Evolutionary conservation across 495 filamentous ascomycete genomes (phyloP), one percentile per base, ranked within the genome.

Genomic region (Elaphomyces granulatus): DNA sequence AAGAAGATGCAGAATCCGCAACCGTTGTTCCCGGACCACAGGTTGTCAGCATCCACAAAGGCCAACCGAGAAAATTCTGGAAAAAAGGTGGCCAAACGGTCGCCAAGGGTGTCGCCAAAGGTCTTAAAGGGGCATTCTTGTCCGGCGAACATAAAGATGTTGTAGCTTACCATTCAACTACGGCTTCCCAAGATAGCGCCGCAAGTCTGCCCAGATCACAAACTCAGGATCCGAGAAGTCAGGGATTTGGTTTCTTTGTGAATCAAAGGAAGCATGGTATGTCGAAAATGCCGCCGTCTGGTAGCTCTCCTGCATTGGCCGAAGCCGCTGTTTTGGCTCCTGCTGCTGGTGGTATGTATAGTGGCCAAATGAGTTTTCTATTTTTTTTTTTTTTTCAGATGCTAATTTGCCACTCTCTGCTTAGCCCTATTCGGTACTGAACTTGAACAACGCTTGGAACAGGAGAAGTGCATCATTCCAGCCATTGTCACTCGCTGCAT

Each of bases 51-150:
- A 87, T 95, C 48, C 77, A 83, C 40, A 94, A 93, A 66, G 83
- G 80, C 36, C 82, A 93, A 55, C 75, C 78, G 20, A 93, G 86
- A 63, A 94, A 93, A 55, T 94, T 94, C 64, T 96, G 90, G 88
- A 94, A 94, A 71, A 94, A 92, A 58, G 87, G 86, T 19, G 83
- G 84, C 17, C 85, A 92, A 58, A 81, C 80, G 31, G 78, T 96
- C 39, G 86, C 87, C 26, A 94, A 95, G 61, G 87, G 87, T 45
- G 83, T 94, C 37, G 77, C 80, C 32, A 96, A 96, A 63, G 86
- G 87, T 30, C 74, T 94, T 50, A 93, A 92, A 52, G 80, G 81
- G 26, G 82, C 84, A 1, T 80, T 74, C 63, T 77, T 60, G 58
- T 76, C 55, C 44, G 71, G 55, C 55, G 72, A 59, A 55, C 51